phyloP scores from a whole-genome alignment of 345 rosid species.

The Euphorbia peplus region DNA sequence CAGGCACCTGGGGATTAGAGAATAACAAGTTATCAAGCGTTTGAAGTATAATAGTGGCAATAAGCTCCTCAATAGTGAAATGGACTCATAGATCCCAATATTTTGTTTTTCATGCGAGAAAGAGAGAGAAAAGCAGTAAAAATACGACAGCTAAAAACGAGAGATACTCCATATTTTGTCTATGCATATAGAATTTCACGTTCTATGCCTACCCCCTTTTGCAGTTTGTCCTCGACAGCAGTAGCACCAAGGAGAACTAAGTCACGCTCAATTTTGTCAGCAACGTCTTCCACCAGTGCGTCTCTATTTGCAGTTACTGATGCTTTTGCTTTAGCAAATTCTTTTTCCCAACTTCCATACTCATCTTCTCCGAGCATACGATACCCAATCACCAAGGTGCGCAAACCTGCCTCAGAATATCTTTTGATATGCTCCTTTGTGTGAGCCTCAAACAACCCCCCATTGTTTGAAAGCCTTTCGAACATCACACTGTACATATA shows the following conservation, averaged over 20 bases:
- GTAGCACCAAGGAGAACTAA: conserved; percentile 89
- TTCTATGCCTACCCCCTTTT: conserved; percentile 60
- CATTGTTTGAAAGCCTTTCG: conserved; percentile 58
- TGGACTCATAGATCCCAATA: not conserved
- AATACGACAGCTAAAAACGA: no score
- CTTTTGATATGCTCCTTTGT: conserved; percentile 54
- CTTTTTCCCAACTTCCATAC: conserved; percentile 53
- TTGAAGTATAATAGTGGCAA: conserved; percentile 8
- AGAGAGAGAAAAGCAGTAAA: no score
- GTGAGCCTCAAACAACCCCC: conserved; percentile 39
- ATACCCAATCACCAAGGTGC: conserved; percentile 69
- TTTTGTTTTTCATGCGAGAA: not conserved
- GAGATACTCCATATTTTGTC: no score
- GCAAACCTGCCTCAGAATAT: conserved; percentile 76
- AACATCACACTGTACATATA: conserved; percentile 74
- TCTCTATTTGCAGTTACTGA: conserved; percentile 54
- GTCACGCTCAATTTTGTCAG: conserved; percentile 64
- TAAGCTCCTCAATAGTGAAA: not conserved
- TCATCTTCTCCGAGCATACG: conserved; percentile 66
- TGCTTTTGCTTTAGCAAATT: conserved; percentile 56
- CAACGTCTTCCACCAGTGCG: conserved; percentile 44
- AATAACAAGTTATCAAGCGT: conserved; percentile 10
- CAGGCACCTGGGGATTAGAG: conserved; percentile 54
- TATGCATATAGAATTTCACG: not conserved
- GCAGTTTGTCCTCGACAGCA: conserved; percentile 93